These are phyloP conservation scores for Saturnispora gosingensis DNA, from an alignment of 805 yeast species.

Conservation along the genomic window DNA sequence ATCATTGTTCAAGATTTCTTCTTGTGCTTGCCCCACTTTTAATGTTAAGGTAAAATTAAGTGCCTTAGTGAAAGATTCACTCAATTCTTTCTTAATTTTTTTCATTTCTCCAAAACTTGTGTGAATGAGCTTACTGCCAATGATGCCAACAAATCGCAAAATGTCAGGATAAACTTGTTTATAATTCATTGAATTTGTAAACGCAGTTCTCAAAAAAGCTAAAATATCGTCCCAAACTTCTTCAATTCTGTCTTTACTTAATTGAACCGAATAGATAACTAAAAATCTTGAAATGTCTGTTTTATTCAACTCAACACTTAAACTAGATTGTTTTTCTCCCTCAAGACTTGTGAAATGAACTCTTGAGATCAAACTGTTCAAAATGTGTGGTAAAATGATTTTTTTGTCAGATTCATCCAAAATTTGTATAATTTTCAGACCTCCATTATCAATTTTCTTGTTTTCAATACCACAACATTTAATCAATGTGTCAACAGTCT, in stretches of 20 bases:
- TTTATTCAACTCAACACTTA: conserved; percentile 39
- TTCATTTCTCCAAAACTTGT: conserved; percentile 55
- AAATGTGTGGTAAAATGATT: conserved; percentile 57
- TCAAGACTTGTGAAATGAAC: conserved; percentile 28
- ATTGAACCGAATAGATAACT: conserved; percentile 40
- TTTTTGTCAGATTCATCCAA: conserved; percentile 80
- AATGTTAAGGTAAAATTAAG: conserved; percentile 19
- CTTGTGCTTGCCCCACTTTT: conserved; percentile 17
- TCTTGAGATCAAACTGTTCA: conserved; percentile 45
- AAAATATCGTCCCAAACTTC: conserved; percentile 63
- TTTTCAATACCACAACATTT: conserved; percentile 18
- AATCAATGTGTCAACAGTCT: conserved; percentile 60
- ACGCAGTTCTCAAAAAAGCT: conserved; percentile 50
- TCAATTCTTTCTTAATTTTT: conserved; percentile 45
- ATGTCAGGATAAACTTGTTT: conserved; percentile 42
- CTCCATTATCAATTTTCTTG: conserved; percentile 14
- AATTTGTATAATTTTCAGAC: conserved; percentile 53
- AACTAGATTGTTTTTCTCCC: conserved; percentile 32
- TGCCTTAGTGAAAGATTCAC: conserved; percentile 21
- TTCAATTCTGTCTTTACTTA: conserved; percentile 55
- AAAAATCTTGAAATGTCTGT: conserved; percentile 43
- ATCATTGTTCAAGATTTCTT: conserved; percentile 6
- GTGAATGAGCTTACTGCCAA: conserved; percentile 48
- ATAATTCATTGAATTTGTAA: conserved; percentile 38
- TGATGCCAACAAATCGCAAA: conserved; percentile 40